These are phyloP conservation scores for Drechslerella stenobrocha DNA, from an alignment of 2,329 filamentous ascomycete species.

Conservation along the genomic window DNA sequence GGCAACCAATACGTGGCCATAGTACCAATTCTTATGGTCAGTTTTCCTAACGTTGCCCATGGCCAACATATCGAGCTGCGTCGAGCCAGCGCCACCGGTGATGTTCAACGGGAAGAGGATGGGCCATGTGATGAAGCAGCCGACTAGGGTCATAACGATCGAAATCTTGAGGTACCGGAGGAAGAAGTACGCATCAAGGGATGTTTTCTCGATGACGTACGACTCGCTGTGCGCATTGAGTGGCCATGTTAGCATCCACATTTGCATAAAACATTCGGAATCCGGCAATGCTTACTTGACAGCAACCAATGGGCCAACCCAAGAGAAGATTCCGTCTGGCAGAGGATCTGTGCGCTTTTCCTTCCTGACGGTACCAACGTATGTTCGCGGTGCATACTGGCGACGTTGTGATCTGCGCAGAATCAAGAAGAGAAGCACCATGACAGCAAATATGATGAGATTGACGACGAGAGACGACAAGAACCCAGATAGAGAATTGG, in stretches of 20 bases:
- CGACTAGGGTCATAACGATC: slow-evolving; percentile 77
- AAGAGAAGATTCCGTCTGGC: slow-evolving; percentile 29
- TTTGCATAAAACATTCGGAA: slow-evolving; percentile 37
- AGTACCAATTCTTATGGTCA: slow-evolving; percentile 69
- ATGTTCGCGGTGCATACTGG: slow-evolving; percentile 63
- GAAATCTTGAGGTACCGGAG: slow-evolving; percentile 82
- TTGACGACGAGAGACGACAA: slow-evolving; percentile 60
- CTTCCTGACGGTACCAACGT: slow-evolving; percentile 61
- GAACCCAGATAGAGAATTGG: slow-evolving; percentile 58
- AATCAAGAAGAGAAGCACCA: slow-evolving; percentile 60
- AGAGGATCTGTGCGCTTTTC: slow-evolving; percentile 38
- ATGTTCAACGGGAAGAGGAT: slow-evolving; percentile 85
- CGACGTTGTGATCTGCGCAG: slow-evolving; percentile 60
- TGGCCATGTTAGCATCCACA: slow-evolving; percentile 59
- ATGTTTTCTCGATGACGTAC: slow-evolving; percentile 84
- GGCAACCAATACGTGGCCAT: slow-evolving; percentile 76
- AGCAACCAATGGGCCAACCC: slow-evolving; percentile 26
- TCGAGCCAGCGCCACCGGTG: slow-evolving; percentile 69
- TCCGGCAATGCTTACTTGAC: slow-evolving; percentile 51
- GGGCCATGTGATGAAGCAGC: slow-evolving; percentile 82
- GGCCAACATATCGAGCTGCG: slow-evolving; percentile 74
- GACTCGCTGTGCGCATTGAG: slow-evolving; percentile 65
- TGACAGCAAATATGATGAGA: slow-evolving; percentile 57
- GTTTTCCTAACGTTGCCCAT: slow-evolving; percentile 71
- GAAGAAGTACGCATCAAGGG: slow-evolving; percentile 88